These are phyloP conservation scores for Nannochloropsis oceanica DNA, from an alignment of 108 stramenopile genomes.

Conservation along the genomic window DNA sequence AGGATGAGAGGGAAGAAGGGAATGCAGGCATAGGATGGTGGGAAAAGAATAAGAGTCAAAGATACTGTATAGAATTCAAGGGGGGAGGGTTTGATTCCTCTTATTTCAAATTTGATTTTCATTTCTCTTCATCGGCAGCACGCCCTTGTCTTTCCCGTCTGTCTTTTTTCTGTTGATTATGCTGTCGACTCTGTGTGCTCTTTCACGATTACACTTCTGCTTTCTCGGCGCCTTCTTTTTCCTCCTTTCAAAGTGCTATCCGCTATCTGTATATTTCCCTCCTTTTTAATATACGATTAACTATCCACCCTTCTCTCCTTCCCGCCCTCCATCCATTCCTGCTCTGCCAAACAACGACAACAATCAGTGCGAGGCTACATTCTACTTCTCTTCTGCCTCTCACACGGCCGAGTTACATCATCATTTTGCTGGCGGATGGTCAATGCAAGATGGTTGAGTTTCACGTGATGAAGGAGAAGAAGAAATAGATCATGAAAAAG, in stretches of 20 bases:
- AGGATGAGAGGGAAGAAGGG: not conserved
- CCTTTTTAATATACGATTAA: not conserved
- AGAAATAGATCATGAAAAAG: too few species aligned
- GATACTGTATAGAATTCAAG: not conserved
- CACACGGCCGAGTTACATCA: not conserved
- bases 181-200: not conserved
- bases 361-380: not conserved
- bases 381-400: not conserved
- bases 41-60: not conserved
- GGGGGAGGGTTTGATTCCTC: not conserved
- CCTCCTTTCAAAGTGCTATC: not conserved
- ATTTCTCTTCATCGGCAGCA: too few species aligned
- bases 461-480: too few species aligned
- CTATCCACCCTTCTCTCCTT: not conserved
- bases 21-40: not conserved
- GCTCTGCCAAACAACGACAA: not conserved
- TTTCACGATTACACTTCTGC: not conserved
- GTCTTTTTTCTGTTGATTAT: too few species aligned
- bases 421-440: not conserved
- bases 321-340: not conserved
- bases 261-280: not conserved
- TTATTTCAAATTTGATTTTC: too few species aligned
- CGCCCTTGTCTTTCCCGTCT: too few species aligned
- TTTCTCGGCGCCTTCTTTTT: not conserved
- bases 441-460: too few species aligned